phyloP scores from a whole-genome alignment of 257 asterid genomes.

The Ophiorrhiza pumila region DNA sequence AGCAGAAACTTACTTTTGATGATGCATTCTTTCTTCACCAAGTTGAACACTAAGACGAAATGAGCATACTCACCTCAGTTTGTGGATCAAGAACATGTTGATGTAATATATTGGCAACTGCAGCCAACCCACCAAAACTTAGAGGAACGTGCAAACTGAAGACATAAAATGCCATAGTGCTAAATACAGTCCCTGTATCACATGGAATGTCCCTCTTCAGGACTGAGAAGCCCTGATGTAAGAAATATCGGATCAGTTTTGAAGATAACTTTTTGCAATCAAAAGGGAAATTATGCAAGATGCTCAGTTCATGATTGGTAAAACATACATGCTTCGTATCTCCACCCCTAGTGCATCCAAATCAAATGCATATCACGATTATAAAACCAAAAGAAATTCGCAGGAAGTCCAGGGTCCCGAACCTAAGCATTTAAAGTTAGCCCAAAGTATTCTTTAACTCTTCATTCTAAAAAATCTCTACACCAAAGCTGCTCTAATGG shows the following conservation, averaged over 20 bases:
- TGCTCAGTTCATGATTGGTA: background rate
- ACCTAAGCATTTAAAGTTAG: background rate
- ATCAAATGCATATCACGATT: background rate
- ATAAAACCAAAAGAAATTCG: background rate
- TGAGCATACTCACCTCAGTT: slow-evolving; percentile 35
- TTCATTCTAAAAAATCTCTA: background rate
- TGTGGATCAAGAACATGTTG: slow-evolving; percentile 59
- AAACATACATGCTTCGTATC: background rate
- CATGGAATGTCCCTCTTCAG: slow-evolving; percentile 42
- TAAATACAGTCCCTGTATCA: slow-evolving; percentile 62
- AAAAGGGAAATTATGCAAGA: background rate
- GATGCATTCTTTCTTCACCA: background rate
- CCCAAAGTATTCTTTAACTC: background rate
- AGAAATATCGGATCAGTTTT: background rate
- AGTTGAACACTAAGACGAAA: background rate
- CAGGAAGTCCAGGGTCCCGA: background rate
- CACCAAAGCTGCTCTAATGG: background rate
- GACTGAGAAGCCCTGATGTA: slow-evolving; percentile 65
- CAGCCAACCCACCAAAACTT: slow-evolving; percentile 84
- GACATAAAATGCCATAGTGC: slow-evolving; percentile 66
- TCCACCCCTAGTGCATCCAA: background rate
- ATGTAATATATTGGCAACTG: slow-evolving; percentile 50
- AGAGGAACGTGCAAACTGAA: slow-evolving; percentile 80
- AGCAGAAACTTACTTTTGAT: background rate
- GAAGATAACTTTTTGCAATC: background rate